Percentiles rank a stretch among this genome's conserved stretches.
Evolutionary conservation across 768 basidiomycete genomes (phyloP).

Genomic region (Rhizopogon vesiculosus): DNA sequence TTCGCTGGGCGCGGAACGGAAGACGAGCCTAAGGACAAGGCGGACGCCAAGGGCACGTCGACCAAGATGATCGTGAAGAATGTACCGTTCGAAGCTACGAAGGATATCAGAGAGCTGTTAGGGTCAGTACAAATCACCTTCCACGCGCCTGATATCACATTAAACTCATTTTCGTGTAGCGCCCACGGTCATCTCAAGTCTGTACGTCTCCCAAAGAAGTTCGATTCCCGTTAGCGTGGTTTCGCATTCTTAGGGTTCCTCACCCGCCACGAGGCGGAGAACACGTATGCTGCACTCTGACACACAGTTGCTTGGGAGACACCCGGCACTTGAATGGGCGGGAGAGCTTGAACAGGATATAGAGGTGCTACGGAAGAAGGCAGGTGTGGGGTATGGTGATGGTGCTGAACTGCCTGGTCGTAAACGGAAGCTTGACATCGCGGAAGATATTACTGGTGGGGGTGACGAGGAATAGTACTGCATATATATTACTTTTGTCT

Average conservation of each 20-base stretch:
- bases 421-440: too few species aligned
- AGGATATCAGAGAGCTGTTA: slow-evolving; percentile 87
- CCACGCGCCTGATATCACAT: not conserved
- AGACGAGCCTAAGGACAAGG: slow-evolving; percentile 36
- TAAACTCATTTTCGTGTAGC: slow-evolving; percentile 32
- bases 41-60: slow-evolving; percentile 51
- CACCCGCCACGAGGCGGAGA: too few species aligned
- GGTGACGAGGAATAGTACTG: too few species aligned
- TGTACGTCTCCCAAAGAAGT: slow-evolving; percentile 87
- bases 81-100: slow-evolving; percentile 88
- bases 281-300: slow-evolving; percentile 46
- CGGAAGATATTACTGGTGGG: too few species aligned
- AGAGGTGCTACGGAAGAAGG: slow-evolving; percentile 72
- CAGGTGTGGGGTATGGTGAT: slow-evolving; percentile 70
- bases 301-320: slow-evolving; percentile 96
- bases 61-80: slow-evolving; percentile 99
- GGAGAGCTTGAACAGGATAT: slow-evolving; percentile 77
- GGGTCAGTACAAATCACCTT: slow-evolving; percentile 47
- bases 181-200: slow-evolving; percentile 93
- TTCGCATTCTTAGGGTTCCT: slow-evolving; percentile 95
- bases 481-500: too few species aligned
- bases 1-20: slow-evolving; percentile 80
- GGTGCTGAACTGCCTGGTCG: slow-evolving; percentile 42
- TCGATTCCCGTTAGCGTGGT: slow-evolving; percentile 83
- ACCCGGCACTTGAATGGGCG: slow-evolving; percentile 95